Evolutionary conservation across 257 asterid species (phyloP), one percentile per base, ranked within the genome.

Genomic region (Nicotiana otophora): DNA sequence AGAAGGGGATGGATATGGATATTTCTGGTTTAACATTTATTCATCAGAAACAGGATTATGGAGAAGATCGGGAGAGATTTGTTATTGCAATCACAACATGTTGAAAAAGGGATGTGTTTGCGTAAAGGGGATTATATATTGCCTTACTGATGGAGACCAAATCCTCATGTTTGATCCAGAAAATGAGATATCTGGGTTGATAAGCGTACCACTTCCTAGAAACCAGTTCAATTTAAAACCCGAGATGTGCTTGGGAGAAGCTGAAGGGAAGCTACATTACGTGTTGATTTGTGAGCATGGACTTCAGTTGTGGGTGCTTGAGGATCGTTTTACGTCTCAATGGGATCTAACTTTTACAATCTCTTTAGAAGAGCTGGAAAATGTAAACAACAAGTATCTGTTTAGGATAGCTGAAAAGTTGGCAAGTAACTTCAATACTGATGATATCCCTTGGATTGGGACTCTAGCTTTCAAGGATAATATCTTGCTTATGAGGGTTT

Each of bases 211-310:
- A 10, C 48, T 93, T 11, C 94, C 95, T 3, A 66, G 46, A 9
- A 53, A 76, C 1, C 81, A 83, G 15, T 85, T 93, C 77, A 31
- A 20, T 3, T 26, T 69, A 28, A 39, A 78, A 17, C 93, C 90
- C 0, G 88, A 88, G 61, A 87, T 87, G 88, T 94, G 97, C 74
- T 84, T 94, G 57, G 98, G 97, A 26, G 98, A 91, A 84, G 90
- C 88, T 1, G 33, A 81, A 51, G 93, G 90, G 39, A 83, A 78
- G 72, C 81, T 92, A 15, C 81, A 83, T 55, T 90, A 81, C 19
- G 92, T 88, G 64, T 61, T 89, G 28, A 34, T 92, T 57, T 90
- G 91, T 0, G 88, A 86, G 46, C 36, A 89, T 11, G 95, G 97
- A 10, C 84, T 94, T 19, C 97, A 91, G 28, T 72, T 89, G 5